Percentiles rank a stretch among this genome's conserved stretches.
These are phyloP conservation scores for Agapanthus africanus DNA, from an alignment of 106 monocot genomes.

Conservation along the genomic window DNA sequence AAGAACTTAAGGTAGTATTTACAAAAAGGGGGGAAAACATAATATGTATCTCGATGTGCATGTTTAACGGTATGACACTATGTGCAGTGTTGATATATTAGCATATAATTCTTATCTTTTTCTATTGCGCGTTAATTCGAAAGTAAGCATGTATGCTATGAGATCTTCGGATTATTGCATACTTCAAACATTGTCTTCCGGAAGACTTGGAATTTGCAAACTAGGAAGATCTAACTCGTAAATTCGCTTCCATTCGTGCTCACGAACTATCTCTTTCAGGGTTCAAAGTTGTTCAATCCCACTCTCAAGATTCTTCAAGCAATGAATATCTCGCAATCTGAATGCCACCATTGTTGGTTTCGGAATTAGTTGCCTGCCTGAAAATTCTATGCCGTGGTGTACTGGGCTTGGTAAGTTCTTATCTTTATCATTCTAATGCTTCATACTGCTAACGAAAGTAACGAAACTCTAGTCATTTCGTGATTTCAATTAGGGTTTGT, in stretches of 20 bases:
- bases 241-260: constrained; percentile 55
- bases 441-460: too few species aligned
- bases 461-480: neutral
- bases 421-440: neutral
- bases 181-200: constrained; percentile 72
- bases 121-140: constrained; percentile 23
- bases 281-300: constrained; percentile 27
- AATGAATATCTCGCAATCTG: constrained; percentile 26
- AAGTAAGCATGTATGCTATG: constrained; percentile 53
- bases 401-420: constrained; percentile 54
- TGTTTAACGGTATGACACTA: too few species aligned
- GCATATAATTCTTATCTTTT: neutral
- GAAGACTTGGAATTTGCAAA: constrained; percentile 23
- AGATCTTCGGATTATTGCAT: constrained; percentile 52
- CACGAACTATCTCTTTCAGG: constrained; percentile 48
- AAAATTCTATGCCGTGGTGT: constrained; percentile 37
- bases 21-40: too few species aligned
- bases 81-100: neutral
- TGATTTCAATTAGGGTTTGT: constrained; percentile 24
- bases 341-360: constrained; percentile 54
- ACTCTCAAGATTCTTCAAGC: too few species aligned
- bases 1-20: too few species aligned
- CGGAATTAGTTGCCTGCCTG: constrained; percentile 29
- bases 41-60: too few species aligned
- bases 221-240: constrained; percentile 33